Percentiles rank a stretch among this genome's conserved stretches.
These are phyloP conservation scores for Phlebiopsis flavidoalba DNA, from an alignment of 768 basidiomycete genomes.

Conservation along the genomic window DNA sequence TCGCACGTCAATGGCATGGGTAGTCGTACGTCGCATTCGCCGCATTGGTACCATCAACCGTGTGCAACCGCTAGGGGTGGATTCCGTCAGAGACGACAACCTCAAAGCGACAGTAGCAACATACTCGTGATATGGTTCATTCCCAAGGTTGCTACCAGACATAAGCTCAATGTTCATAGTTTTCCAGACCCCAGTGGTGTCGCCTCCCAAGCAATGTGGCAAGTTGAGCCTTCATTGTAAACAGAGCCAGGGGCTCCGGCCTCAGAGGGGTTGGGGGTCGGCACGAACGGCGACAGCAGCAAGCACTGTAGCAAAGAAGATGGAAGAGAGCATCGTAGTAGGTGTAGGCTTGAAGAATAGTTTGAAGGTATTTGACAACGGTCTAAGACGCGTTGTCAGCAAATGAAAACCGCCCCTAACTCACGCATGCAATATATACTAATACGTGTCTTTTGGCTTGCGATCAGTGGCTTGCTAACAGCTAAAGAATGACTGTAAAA, in stretches of 20 bases:
- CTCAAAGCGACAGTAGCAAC: conserved; percentile 21
- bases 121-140: conserved; percentile 68
- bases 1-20: conserved; percentile 63
- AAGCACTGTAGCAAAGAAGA: conserved; percentile 17
- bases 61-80: conserved; percentile 52
- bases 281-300: conserved; percentile 42
- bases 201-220: conserved; percentile 56
- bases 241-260: conserved; percentile 55
- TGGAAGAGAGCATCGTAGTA: conserved; percentile 19
- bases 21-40: conserved; percentile 43
- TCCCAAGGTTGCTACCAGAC: conserved; percentile 65
- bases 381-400: not conserved
- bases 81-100: not conserved
- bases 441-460: not conserved
- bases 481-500: not conserved
- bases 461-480: conserved; percentile 1
- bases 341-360: not conserved
- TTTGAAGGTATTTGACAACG: conserved; percentile 1
- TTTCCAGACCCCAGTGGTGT: conserved; percentile 59
- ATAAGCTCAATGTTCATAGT: conserved; percentile 73
- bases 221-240: conserved; percentile 53
- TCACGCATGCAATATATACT: not conserved
- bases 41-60: conserved; percentile 55
- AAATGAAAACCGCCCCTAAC: not conserved
- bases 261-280: conserved; percentile 47